Evolutionary conservation across 2,329 filamentous ascomycete species (phyloP).

Genomic region (Exserohilum turcica): DNA sequence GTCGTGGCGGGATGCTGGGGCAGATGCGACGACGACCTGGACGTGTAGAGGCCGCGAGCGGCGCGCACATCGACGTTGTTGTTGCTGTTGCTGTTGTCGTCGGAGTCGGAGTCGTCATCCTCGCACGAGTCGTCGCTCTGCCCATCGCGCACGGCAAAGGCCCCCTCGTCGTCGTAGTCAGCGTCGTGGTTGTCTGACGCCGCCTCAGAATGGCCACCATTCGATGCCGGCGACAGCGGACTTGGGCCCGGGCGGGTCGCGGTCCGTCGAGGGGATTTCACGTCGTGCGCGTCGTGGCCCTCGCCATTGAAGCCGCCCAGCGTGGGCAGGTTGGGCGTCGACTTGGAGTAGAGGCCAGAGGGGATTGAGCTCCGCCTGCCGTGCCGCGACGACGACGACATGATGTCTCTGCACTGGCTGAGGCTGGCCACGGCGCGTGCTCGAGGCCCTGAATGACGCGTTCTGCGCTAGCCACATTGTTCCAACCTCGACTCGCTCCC

Average conservation of each 20-base stretch:
- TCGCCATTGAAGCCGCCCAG: slow-evolving; percentile 40
- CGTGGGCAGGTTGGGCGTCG: slow-evolving; percentile 54
- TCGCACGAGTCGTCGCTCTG: slow-evolving; percentile 28
- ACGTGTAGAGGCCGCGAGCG: slow-evolving; percentile 50
- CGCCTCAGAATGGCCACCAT: slow-evolving; percentile 43
- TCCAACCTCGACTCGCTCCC: neutral
- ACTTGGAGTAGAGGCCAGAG: slow-evolving; percentile 52
- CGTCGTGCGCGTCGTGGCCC: neutral
- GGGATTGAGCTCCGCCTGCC: slow-evolving; percentile 50
- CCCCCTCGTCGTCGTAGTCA: slow-evolving; percentile 20
- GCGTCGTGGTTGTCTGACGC: slow-evolving; percentile 36
- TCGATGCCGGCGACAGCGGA: slow-evolving; percentile 27
- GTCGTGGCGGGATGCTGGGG: slow-evolving; percentile 39
- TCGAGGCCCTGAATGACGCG: slow-evolving; percentile 13
- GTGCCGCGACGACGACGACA: slow-evolving; percentile 45
- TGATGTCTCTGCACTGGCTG: too few relatives aligned
- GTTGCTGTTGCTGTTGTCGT: neutral
- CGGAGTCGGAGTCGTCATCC: too few relatives aligned
- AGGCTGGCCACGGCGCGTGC: slow-evolving; percentile 31
- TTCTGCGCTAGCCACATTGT: slow-evolving; percentile 10
- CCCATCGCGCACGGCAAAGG: slow-evolving; percentile 24
- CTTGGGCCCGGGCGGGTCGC: slow-evolving; percentile 15
- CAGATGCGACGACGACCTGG: slow-evolving; percentile 53
- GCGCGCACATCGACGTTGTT: slow-evolving; percentile 17
- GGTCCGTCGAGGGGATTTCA: slow-evolving; percentile 13